Evolutionary conservation across 306 rosid species (phyloP).

Genomic region (Astragalus glycyphyllos): DNA sequence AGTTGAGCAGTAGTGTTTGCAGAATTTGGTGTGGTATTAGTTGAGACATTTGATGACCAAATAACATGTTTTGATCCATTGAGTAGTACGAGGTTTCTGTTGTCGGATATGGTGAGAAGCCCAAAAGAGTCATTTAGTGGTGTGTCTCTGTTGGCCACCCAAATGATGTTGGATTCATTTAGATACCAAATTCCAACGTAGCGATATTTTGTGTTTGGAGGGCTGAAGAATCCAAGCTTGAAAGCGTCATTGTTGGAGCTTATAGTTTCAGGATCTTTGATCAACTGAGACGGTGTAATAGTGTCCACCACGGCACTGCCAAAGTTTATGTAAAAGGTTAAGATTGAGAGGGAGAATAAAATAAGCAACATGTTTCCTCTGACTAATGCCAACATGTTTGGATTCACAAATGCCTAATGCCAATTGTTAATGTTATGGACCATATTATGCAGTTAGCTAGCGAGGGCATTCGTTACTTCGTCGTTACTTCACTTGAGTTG

Average conservation of each 20-base stretch:
- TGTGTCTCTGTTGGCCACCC: conserved; percentile 54
- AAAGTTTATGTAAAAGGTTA: neutral
- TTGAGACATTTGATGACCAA: conserved; percentile 57
- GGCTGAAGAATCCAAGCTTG: conserved; percentile 58
- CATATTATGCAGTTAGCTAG: too few species aligned
- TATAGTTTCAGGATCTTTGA: conserved; percentile 22
- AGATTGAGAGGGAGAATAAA: neutral
- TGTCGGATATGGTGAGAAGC: conserved; percentile 27
- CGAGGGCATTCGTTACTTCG: too few species aligned
- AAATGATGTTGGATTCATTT: conserved; percentile 18
- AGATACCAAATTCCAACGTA: conserved; percentile 56
- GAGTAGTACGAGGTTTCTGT: conserved; percentile 40
- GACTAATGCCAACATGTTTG: neutral
- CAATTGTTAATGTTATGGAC: too few species aligned
- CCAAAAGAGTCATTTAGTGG: conserved; percentile 44
- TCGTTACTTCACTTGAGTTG: too few species aligned
- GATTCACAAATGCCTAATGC: neutral
- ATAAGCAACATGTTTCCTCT: neutral
- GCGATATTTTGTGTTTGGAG: conserved; percentile 21
- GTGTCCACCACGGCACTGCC: neutral
- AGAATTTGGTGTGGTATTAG: neutral
- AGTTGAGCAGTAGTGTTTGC: conserved; percentile 28
- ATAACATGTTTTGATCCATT: conserved; percentile 21
- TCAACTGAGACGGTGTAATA: neutral
- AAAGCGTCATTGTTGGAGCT: conserved; percentile 3